Conservation (phyloP, 331 rosid species). For the Arachis monticola region DNA sequence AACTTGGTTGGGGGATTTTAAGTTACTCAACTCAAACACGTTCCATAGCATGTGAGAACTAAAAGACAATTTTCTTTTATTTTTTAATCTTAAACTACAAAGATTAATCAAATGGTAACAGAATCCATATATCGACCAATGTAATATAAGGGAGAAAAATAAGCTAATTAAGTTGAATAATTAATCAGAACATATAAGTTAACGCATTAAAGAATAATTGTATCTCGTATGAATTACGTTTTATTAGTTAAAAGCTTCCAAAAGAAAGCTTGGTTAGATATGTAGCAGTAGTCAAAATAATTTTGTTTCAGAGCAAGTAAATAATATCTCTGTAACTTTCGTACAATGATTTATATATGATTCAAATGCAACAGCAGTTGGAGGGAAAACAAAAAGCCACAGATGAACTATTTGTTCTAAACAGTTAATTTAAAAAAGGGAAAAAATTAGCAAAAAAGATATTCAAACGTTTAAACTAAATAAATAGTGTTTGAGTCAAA, state of each 20-base stretch:
- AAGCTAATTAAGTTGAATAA: too few relatives aligned
- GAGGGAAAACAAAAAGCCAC: too few relatives aligned
- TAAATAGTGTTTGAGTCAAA: too few relatives aligned
- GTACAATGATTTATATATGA: neutral
- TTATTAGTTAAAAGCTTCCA: neutral
- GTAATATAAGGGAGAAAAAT: too few relatives aligned
- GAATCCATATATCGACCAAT: neutral
- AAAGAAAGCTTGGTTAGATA: neutral
- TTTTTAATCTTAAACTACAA: neutral
- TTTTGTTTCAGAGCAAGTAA: neutral
- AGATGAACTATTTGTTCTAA: too few relatives aligned
- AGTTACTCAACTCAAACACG: neutral
- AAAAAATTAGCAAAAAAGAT: too few relatives aligned
- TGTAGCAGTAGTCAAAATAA: neutral
- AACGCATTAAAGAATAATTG: conserved; percentile 13
- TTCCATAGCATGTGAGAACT: neutral
- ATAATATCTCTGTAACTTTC: neutral
- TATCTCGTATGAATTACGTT: neutral
- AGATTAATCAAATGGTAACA: neutral
- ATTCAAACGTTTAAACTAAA: too few relatives aligned
- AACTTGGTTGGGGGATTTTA: conserved; percentile 30
- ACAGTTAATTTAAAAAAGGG: too few relatives aligned
- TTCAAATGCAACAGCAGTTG: too few relatives aligned
- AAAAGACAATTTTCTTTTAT: neutral
- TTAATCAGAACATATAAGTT: neutral